Percentiles rank a stretch among this genome's conserved stretches.
These are phyloP conservation scores for Salinomyces thailandicus DNA, from an alignment of 2,329 filamentous ascomycete genomes.

Conservation along the genomic window DNA sequence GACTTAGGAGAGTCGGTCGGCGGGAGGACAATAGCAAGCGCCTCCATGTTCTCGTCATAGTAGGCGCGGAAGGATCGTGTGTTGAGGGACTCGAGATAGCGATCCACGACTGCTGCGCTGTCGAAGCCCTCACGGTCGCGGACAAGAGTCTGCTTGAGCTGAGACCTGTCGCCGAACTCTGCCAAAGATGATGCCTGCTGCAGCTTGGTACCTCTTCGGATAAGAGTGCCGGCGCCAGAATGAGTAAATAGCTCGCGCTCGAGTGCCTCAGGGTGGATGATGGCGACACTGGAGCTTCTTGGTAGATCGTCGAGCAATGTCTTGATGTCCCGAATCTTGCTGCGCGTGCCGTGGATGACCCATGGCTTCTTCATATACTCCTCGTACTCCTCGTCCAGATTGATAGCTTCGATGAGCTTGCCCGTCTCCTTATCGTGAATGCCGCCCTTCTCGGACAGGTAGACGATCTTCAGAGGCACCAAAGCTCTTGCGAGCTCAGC, in stretches of 20 bases:
- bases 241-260: slow-evolving; percentile 97
- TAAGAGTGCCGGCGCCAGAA: slow-evolving; percentile 85
- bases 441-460: slow-evolving; percentile 95
- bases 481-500: slow-evolving; percentile 82
- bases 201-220: slow-evolving; percentile 84
- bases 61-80: slow-evolving; percentile 80
- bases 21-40: slow-evolving; percentile 77
- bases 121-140: slow-evolving; percentile 74
- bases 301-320: slow-evolving; percentile 81
- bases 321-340: slow-evolving; percentile 98
- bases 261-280: slow-evolving; percentile 90
- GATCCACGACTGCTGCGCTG: slow-evolving; percentile 71
- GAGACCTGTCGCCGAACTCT: slow-evolving; percentile 64
- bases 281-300: slow-evolving; percentile 86
- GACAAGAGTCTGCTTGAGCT: slow-evolving; percentile 72
- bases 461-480: slow-evolving; percentile 93
- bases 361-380: slow-evolving; percentile 86
- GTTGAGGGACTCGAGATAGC: slow-evolving; percentile 70
- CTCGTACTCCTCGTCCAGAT: slow-evolving; percentile 92
- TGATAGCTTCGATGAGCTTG: slow-evolving; percentile 93
- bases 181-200: slow-evolving; percentile 59
- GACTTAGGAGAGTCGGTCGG: slow-evolving; percentile 52
- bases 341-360: slow-evolving; percentile 86
- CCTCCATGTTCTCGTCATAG: slow-evolving; percentile 89
- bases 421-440: slow-evolving; percentile 88